Evolutionary conservation across 257 asterid species (phyloP).

Genomic region (Craterostigma plantagineum): DNA sequence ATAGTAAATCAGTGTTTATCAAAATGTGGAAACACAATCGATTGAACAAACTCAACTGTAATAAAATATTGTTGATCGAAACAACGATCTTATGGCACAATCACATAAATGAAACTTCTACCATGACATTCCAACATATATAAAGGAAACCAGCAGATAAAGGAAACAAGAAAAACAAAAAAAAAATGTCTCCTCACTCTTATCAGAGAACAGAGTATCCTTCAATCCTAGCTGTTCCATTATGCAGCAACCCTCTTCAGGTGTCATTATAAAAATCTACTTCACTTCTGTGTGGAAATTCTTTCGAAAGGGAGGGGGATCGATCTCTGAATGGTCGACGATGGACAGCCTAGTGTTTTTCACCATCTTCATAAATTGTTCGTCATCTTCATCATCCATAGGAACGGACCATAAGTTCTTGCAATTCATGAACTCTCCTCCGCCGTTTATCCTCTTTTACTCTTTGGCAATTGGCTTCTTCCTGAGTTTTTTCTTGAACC

Average conservation of each 20-base stretch:
- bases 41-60: too few species aligned
- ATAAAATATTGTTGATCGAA: too few species aligned
- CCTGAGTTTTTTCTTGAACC: constrained; percentile 39
- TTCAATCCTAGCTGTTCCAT: too few species aligned
- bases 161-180: too few species aligned
- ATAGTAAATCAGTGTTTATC: too few species aligned
- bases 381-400: constrained; percentile 76
- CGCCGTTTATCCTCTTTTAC: constrained; percentile 67
- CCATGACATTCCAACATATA: too few species aligned
- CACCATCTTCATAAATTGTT: constrained; percentile 68
- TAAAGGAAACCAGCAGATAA: too few species aligned
- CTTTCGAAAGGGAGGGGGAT: constrained; percentile 58
- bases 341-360: constrained; percentile 68
- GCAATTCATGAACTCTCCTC: constrained; percentile 93
- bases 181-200: too few species aligned
- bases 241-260: constrained; percentile 60
- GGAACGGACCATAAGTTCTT: constrained; percentile 51
- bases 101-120: too few species aligned
- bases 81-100: too few species aligned
- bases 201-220: too few species aligned
- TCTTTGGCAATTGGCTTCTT: constrained; percentile 71
- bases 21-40: too few species aligned
- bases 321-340: constrained; percentile 75
- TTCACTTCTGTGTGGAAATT: constrained; percentile 73
- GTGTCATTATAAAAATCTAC: constrained; percentile 53